phyloP scores from a whole-genome alignment of 2,329 filamentous ascomycete genomes.

The Calonectria fujianensis region DNA sequence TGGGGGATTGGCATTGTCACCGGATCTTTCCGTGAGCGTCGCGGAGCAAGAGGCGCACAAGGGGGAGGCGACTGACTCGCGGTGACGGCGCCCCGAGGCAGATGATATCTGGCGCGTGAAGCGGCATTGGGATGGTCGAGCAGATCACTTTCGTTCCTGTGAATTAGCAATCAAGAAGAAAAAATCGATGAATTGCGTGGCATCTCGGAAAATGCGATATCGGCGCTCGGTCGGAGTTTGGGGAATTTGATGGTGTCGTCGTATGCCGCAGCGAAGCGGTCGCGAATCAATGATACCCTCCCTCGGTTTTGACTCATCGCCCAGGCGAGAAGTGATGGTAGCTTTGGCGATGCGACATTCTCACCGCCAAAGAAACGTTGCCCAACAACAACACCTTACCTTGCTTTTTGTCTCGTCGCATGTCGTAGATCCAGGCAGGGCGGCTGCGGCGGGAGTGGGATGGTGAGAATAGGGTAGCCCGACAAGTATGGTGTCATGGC shows the following conservation, averaged over 20 bases:
- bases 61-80: conserved; percentile 62
- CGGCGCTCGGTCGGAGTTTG: conserved; percentile 15
- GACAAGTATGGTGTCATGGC: not conserved
- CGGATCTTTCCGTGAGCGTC: not conserved
- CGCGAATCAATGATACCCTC: conserved; percentile 25
- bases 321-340: conserved; percentile 9
- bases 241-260: not conserved
- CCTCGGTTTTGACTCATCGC: conserved; percentile 19
- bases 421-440: not conserved
- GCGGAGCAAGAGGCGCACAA: conserved; percentile 57
- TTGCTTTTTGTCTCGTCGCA: not conserved
- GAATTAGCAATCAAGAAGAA: not conserved
- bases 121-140: conserved; percentile 58
- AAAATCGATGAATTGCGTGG: not conserved
- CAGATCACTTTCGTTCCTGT: not conserved
- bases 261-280: conserved; percentile 25
- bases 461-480: not conserved
- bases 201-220: conserved; percentile 7
- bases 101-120: conserved; percentile 69
- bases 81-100: conserved; percentile 62
- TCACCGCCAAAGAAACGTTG: conserved; percentile 15
- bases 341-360: conserved; percentile 24
- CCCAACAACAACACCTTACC: not conserved
- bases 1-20: conserved; percentile 10
- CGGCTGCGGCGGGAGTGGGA: not conserved